Base-by-base conservation (phyloP, 2,329 filamentous ascomycete species). In the Exserohilum turcica region DNA sequence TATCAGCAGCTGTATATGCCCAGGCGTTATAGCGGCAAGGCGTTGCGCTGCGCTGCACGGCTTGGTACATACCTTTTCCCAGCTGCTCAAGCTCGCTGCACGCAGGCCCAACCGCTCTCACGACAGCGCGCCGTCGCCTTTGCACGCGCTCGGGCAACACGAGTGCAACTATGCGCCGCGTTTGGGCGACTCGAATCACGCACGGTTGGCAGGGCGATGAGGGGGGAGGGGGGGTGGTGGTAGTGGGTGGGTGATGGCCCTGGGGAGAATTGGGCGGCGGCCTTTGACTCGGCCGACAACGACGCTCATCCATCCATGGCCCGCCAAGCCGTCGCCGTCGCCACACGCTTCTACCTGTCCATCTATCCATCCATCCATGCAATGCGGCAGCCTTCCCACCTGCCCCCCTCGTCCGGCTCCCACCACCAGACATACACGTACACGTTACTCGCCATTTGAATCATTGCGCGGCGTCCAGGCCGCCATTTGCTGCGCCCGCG, bases 401-500 rank as follows among this genome's bases (percentile, higher is more conserved):
- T n/a, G n/a, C n/a, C n/a, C n/a, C n/a, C n/a, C n/a, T n/a, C n/a
- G n/a, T n/a, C n/a, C n/a, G n/a, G n/a, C n/a, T 12, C n/a, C 7
- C 12, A 29, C 4, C 9, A 29, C 18, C n/a, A 10, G 8, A 8
- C 9, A 8, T 12, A 29, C 7, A 13, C 15, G 2, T 15, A 8
- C 15, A 6, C 5, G 7, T 35, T 35, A 7, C 7, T 35, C 8
- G 3, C 15, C 7, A 35, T 7, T 16, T 9, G 15, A 16, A 9
- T 29, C 27, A 18, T 7, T n/a, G 2, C 10, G n/a, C n/a, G n/a
- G n/a, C n/a, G n/a, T n/a, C 71, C 77, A 78, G 8, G 67, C 57
- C 39, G 68, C 54, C 81, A 83, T 83, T 65, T 86, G 83, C 56
- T 80, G 75, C 54, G 72, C 77, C 40, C 58, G 70, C 15, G 77